Base-by-base conservation (phyloP, 345 rosid genomes). In the Corchorus olitorius region DNA sequence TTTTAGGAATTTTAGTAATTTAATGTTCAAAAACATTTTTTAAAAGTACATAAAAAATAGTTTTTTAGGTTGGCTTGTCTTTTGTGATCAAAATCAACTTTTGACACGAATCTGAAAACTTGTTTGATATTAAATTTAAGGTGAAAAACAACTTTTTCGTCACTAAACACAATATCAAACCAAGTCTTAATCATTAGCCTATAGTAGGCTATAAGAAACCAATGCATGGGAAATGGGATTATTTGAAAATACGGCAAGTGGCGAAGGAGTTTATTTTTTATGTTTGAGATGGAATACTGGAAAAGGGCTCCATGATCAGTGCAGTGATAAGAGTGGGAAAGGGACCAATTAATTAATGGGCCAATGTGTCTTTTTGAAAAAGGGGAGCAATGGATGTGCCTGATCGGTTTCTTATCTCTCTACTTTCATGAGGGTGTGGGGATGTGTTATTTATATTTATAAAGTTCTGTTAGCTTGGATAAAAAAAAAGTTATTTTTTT, bases 271-370 rank as follows among this genome's bases (percentile, higher is more conserved):
- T 11, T 63, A n/a, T 15, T 58, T 62, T 62, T 34, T 41, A 43
- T 2, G 35, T 62, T 62, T 35, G n/a, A 9, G 45, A 19, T 1
- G 41, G 33, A 39, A 39, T 2, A 39, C 2, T 5, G 2, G 41
- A 9, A 17, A 61, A 62, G 45, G 45, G 19, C 66, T 35, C 49
- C 69, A 3, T 64, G 19, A 64, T 41, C 69, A 17, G 49, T 64
- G 69, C 69, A 64, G 33, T 64, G 69, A 64, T n/a, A 0, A 64
- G 68, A 16, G 68, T 64, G 49, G 27, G 49, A 64, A 39, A 64
- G 7, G 6, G 69, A 39, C 27, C n/a, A n/a, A n/a, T n/a, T n/a
- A n/a, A n/a, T n/a, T 4, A 64, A 64, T 39, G 49, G 69, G 49
- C 49, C 69, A 64, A 39, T 64, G 69, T 64, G 49, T 35, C 46